Conservation (phyloP, 805 yeast species). For the Zygosaccharomyces rouxii region DNA sequence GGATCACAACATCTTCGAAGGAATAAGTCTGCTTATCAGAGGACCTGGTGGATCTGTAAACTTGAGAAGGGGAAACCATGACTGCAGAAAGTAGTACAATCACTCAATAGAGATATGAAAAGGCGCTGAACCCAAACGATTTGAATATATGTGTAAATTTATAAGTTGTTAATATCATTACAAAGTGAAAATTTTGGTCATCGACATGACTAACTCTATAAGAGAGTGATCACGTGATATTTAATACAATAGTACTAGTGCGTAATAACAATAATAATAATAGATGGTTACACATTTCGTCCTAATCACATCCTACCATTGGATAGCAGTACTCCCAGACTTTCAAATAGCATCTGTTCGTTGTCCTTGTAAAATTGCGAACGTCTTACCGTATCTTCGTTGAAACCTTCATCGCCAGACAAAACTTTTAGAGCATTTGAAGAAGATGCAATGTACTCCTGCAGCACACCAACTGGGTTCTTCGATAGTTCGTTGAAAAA, state of each 20-base stretch:
- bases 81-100: background rate
- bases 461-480: constrained; percentile 72
- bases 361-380: constrained; percentile 65
- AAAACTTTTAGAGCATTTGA: constrained; percentile 79
- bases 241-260: background rate
- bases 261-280: background rate
- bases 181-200: constrained; percentile 3
- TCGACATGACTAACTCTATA: background rate
- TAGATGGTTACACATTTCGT: background rate
- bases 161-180: background rate
- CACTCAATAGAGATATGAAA: background rate
- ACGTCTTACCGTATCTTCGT: constrained; percentile 83
- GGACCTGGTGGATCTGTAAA: constrained; percentile 79
- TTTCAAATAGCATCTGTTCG: constrained; percentile 73
- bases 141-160: background rate
- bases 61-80: constrained; percentile 43
- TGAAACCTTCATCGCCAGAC: constrained; percentile 83
- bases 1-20: constrained; percentile 78
- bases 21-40: constrained; percentile 47
- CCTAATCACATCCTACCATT: constrained; percentile 34
- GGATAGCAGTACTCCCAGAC: constrained; percentile 65
- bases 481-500: constrained; percentile 71
- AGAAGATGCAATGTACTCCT: constrained; percentile 73
- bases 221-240: constrained; percentile 1
- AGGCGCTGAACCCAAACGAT: background rate